A percentile compares a stretch with the other conserved stretches of the same genome.
phyloP scores from a whole-genome alignment of 306 rosid species.

The Quercus mongolica region DNA sequence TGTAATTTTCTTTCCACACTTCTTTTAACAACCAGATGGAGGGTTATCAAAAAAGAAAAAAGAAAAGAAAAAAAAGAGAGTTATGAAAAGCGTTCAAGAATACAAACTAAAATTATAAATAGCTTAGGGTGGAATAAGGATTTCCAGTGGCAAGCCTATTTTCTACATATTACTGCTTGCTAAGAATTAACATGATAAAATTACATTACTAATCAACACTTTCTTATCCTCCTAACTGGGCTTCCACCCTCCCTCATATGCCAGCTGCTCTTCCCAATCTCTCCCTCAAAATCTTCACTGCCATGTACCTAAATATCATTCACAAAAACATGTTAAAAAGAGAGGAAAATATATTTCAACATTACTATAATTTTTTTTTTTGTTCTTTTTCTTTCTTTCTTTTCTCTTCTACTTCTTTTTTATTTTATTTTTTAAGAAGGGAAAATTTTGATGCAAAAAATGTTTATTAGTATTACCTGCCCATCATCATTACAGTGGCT shows the following conservation, averaged over 20 bases:
- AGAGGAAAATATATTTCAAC: background rate
- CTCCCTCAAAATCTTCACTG: conserved; percentile 71
- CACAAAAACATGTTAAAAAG: background rate
- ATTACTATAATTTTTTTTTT: background rate
- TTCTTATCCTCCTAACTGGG: conserved; percentile 17
- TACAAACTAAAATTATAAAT: background rate
- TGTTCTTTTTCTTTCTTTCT: background rate
- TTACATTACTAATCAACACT: conserved; percentile 23
- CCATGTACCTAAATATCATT: conserved; percentile 81
- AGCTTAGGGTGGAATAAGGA: background rate
- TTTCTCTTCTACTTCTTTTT: too few relatives aligned
- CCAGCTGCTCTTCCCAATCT: conserved; percentile 65
- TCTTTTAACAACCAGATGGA: background rate
- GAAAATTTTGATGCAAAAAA: too few relatives aligned
- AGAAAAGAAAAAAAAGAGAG: too few relatives aligned
- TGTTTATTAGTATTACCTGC: conserved; percentile 46
- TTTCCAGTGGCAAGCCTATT: conserved; percentile 18
- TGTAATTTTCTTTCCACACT: background rate
- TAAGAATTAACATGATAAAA: conserved; percentile 21
- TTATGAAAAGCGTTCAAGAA: background rate
- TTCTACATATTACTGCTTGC: conserved; percentile 34
- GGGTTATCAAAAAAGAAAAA: background rate
- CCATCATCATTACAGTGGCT: conserved; percentile 96
- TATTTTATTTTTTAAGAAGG: too few relatives aligned
- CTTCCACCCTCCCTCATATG: conserved; percentile 35